Evolutionary conservation across 345 rosid genomes (phyloP).

Genomic region (Brassica nigra): DNA sequence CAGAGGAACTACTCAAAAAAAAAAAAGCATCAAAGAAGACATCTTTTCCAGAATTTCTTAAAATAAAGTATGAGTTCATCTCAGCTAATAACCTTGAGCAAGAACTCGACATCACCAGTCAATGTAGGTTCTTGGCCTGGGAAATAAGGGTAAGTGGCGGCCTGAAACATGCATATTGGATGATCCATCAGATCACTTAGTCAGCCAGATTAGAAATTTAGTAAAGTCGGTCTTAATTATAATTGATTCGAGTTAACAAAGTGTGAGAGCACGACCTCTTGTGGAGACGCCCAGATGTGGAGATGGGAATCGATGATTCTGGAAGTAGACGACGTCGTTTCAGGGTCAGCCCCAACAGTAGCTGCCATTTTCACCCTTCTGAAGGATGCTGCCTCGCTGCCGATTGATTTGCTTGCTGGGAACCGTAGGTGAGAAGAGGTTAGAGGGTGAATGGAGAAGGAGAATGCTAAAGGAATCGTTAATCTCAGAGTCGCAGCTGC

Average conservation of each 20-base stretch:
- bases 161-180: conserved; percentile 46
- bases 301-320: conserved; percentile 84
- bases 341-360: conserved; percentile 31
- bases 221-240: no score
- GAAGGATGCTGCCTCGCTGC: conserved; percentile 24
- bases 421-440: conserved; percentile 14
- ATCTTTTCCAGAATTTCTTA: neutral
- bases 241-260: neutral
- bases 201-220: neutral
- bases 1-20: neutral
- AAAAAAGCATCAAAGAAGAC: neutral
- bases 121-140: conserved; percentile 93
- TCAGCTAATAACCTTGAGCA: conserved; percentile 62
- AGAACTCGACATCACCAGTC: conserved; percentile 76
- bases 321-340: conserved; percentile 33
- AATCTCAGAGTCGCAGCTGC: conserved; percentile 20
- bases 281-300: conserved; percentile 92
- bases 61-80: neutral
- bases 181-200: conserved; percentile 1
- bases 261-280: conserved; percentile 52
- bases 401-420: conserved; percentile 13
- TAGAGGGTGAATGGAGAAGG: conserved; percentile 5
- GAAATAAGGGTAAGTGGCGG: conserved; percentile 70
- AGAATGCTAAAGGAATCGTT: conserved; percentile 18
- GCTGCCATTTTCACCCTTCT: conserved; percentile 57